Evolutionary conservation across 495 filamentous ascomycete species (phyloP).

Genomic region (Penicillium angulare): DNA sequence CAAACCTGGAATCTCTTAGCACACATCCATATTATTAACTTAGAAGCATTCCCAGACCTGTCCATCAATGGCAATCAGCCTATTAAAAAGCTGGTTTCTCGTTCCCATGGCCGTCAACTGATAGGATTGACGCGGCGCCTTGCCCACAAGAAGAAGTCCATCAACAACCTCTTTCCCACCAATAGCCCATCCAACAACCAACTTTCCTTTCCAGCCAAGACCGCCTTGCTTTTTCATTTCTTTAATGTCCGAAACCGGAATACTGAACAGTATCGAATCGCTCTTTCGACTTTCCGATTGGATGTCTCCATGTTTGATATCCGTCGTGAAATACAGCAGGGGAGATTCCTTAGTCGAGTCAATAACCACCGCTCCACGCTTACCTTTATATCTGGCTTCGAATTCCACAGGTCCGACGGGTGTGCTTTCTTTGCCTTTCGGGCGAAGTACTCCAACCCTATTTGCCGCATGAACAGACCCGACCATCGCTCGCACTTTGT

Average conservation of each 20-base stretch:
- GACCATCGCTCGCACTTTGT: constrained; percentile 61
- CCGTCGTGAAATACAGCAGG: constrained; percentile 45
- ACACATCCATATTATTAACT: constrained; percentile 16
- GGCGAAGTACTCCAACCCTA: constrained; percentile 64
- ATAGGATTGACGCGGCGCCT: constrained; percentile 46
- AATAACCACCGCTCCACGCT: constrained; percentile 71
- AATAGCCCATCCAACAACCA: constrained; percentile 79
- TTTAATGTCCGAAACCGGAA: constrained; percentile 56
- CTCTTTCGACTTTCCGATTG: constrained; percentile 40
- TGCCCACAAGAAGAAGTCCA: constrained; percentile 67
- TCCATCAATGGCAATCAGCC: constrained; percentile 73
- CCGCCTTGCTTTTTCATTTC: constrained; percentile 83
- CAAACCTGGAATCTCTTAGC: constrained; percentile 27
- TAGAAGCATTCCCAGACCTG: constrained; percentile 89
- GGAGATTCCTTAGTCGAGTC: constrained; percentile 46
- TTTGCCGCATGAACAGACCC: constrained; percentile 66
- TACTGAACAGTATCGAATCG: constrained; percentile 38
- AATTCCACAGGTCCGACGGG: constrained; percentile 70
- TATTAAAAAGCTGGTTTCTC: constrained; percentile 83
- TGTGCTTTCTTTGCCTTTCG: constrained; percentile 33
- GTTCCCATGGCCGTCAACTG: constrained; percentile 70
- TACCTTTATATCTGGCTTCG: constrained; percentile 66
- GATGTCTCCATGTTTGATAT: constrained; percentile 25
- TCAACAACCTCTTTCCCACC: constrained; percentile 70
- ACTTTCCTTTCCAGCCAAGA: constrained; percentile 84